Evolutionary conservation across 441 rosid species (phyloP).

Genomic region (Croton laevigatus): DNA sequence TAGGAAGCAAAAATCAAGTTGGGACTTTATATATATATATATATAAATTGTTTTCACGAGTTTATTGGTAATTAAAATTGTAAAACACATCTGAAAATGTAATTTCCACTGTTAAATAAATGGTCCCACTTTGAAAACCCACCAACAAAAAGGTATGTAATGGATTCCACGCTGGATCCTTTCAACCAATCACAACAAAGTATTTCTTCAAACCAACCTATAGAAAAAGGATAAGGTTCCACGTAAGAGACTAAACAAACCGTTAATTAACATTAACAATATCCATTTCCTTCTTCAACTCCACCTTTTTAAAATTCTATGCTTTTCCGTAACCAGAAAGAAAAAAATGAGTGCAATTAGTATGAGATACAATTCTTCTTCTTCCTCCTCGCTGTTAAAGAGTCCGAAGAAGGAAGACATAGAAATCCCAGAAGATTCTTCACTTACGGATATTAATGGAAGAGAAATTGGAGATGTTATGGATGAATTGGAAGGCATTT

Average conservation of each 20-base stretch:
- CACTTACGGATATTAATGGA: background rate
- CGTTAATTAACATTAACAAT: background rate
- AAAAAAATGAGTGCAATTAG: slow-evolving; percentile 12
- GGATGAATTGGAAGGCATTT: slow-evolving; percentile 40
- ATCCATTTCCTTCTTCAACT: background rate
- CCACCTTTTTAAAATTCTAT: background rate
- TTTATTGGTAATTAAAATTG: too few species aligned
- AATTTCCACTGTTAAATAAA: background rate
- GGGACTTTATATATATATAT: too few species aligned
- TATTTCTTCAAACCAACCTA: slow-evolving; percentile 17
- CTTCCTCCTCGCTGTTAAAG: slow-evolving; percentile 26
- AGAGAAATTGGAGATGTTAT: slow-evolving; percentile 11
- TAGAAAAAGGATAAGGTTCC: slow-evolving; percentile 36
- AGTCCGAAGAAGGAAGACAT: slow-evolving; percentile 57
- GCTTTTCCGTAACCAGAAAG: background rate
- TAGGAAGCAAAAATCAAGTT: too few species aligned
- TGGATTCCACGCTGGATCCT: slow-evolving; percentile 27
- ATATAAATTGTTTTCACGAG: too few species aligned
- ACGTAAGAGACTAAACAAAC: slow-evolving; percentile 14
- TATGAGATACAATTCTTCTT: slow-evolving; percentile 29
- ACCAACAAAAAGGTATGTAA: background rate
- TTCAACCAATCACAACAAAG: slow-evolving; percentile 17
- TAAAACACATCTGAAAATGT: too few species aligned
- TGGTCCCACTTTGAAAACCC: background rate
- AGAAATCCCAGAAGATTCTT: slow-evolving; percentile 27